Base-by-base conservation (phyloP, 352 stramenopile genomes). In the Globisporangium abappressorium region DNA sequence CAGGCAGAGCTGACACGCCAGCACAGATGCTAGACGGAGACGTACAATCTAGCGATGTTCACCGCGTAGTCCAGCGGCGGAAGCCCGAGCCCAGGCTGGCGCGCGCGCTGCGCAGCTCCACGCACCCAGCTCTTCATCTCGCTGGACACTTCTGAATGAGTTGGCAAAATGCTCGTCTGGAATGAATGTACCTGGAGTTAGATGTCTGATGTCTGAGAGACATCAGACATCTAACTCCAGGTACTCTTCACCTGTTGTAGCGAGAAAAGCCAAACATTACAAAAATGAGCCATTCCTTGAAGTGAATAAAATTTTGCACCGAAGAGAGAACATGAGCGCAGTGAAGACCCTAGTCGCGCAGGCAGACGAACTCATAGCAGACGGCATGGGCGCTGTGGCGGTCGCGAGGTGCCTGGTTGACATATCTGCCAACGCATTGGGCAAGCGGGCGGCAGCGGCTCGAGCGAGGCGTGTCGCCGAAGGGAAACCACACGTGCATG, bases 71-170 rank as follows among this genome's bases (percentile, higher is more conserved):
- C 74, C 24, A 95, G 77, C 24, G 73, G 68, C 12, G 87, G 85
- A n/a, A 77, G 69, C 24, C 79, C 83, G 58, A 80, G 73, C 46
- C 72, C 61, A 22, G 81, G 80, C 63, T 83, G 68, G 5, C 82
- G 80, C 38, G 70, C 76, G 47, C 84, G 85, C 55, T 77, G 85
- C 47, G 82, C 62, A 14, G 83, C 83, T 43, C 82, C 75, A 1
- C 85, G 79, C 66, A 95, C 85, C 82, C 85, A 95, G 53, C 74
- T 87, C 73, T 91, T 92, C 87, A 95, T 95, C 18, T 26, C 63
- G 18, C 24, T 28, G 43, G 43, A 51, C 43, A 22, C 41, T 49
- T 51, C 43, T 12, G 43, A 51, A 51, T 22, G 18, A 22, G 43
- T 22, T n/a, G 14, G 41, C 15, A n/a, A 20, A 47, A n/a, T 47